Conservation (phyloP, 1,139 yeast genomes). For the Spathaspora sp. region DNA sequence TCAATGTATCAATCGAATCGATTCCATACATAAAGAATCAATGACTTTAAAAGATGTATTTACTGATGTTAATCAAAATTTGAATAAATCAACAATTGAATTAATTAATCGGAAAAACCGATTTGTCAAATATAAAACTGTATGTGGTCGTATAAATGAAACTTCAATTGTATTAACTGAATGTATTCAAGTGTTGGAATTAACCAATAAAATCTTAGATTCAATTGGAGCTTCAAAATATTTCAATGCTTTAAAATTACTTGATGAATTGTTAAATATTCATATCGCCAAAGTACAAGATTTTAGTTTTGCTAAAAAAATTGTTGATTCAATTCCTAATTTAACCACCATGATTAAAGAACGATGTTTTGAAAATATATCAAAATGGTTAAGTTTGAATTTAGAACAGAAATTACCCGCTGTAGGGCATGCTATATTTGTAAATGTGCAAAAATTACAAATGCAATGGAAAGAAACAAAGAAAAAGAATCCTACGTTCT, state of each 20-base stretch:
- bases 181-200: constrained; percentile 80
- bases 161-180: constrained; percentile 60
- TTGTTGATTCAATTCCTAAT: constrained; percentile 74
- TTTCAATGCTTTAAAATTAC: constrained; percentile 81
- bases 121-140: constrained; percentile 56
- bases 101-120: constrained; percentile 59
- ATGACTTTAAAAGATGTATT: constrained; percentile 53
- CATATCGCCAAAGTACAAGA: constrained; percentile 71
- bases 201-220: constrained; percentile 84
- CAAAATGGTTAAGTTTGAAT: constrained; percentile 66
- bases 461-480: constrained; percentile 51
- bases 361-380: constrained; percentile 72
- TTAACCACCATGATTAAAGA: constrained; percentile 73
- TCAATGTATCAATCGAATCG: constrained; percentile 55
- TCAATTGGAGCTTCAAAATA: constrained; percentile 72
- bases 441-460: constrained; percentile 55
- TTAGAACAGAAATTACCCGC: constrained; percentile 59
- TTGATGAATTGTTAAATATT: constrained; percentile 68
- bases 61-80: constrained; percentile 47
- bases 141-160: constrained; percentile 60
- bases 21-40: constrained; percentile 55
- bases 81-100: constrained; percentile 64
- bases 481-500: constrained; percentile 41
- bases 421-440: constrained; percentile 62
- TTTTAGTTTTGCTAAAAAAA: constrained; percentile 73